Conservation (phyloP, 2,329 filamentous ascomycete species). For the Akanthomyces dipterigenus region DNA sequence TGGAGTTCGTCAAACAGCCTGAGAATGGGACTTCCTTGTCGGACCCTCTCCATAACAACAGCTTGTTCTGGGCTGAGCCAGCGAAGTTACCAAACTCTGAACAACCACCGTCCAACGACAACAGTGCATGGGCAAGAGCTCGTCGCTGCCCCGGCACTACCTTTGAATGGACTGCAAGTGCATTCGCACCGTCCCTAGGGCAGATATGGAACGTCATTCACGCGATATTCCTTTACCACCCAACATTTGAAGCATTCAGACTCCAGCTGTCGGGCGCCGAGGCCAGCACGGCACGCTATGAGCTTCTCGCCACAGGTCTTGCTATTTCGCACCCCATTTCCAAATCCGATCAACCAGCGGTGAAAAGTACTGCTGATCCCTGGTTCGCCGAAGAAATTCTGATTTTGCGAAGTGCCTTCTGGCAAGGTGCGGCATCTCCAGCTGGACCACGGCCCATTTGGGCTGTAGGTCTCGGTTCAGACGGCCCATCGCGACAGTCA, state of each 20-base stretch:
- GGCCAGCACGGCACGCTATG: slow-evolving; percentile 18
- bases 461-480: slow-evolving; percentile 35
- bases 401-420: slow-evolving; percentile 49
- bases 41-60: slow-evolving; percentile 18
- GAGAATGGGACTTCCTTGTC: slow-evolving; percentile 15
- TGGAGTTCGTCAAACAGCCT: slow-evolving; percentile 22
- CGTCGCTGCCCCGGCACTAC: slow-evolving; percentile 39
- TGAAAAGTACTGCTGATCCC: slow-evolving; percentile 10
- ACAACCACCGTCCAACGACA: slow-evolving; percentile 36
- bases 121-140: slow-evolving; percentile 44
- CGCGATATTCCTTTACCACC: slow-evolving; percentile 38
- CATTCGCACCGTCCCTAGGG: slow-evolving; percentile 31
- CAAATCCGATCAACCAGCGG: slow-evolving; percentile 24
- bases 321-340: slow-evolving; percentile 18
- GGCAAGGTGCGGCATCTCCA: slow-evolving; percentile 60
- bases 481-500: slow-evolving; percentile 27
- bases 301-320: slow-evolving; percentile 19
- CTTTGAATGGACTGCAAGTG: slow-evolving; percentile 32
- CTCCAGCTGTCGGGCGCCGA: slow-evolving; percentile 29
- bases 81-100: slow-evolving; percentile 32
- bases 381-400: slow-evolving; percentile 28
- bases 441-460: slow-evolving; percentile 55
- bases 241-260: slow-evolving; percentile 35
- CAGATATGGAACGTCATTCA: slow-evolving; percentile 46
- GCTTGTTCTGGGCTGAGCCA: slow-evolving; percentile 30